Base-by-base conservation (phyloP, 1,139 yeast genomes). In the Kurtzmaniella quercitrusa region DNA sequence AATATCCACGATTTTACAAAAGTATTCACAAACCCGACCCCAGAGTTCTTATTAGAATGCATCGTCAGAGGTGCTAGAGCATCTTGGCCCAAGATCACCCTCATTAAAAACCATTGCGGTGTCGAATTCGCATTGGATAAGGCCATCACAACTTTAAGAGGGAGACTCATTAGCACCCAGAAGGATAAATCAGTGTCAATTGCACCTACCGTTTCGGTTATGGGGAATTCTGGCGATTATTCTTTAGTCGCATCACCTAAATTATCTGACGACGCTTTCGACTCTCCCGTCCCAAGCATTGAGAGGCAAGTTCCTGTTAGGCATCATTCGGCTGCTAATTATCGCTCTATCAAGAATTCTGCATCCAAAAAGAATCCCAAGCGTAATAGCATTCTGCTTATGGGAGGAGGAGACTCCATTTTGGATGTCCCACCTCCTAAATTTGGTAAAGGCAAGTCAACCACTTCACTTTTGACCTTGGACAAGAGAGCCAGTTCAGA, bases 61-160 rank as follows among this genome's bases (percentile, higher is more conserved):
- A 77, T 84, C 7, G 72, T 82, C 38, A 75, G 95, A 50, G 98
- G 98, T 1, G 95, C 95, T 0, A 70, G 87, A 49, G 93, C 97
- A 0, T 83, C 96, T 0, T 93, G 98, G 97, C 95, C 96, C 0
- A 87, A 88, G 56, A 65, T 91, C 3, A 79, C 95, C 1, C 75
- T 90, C 34, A 88, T 91, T 41, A 77, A 83, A 51, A 91, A 91
- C 59, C 96, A 89, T 57, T 89, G 96, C 60, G 83, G 93, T 0
- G 81, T 90, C 36, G 98, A 93, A 56, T 84, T 91, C 62, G 87
- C 91, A 0, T 66, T 93, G 39, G 98, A 91, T 62, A 78, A 77
- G 48, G 86, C 95, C 3, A 89, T 91, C 5, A 73, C 82, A 18
- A 59, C 66, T 9, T 63, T 90, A 45, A 74, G 93, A 49, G 83